A percentile compares a stretch with the other conserved stretches of the same genome.
phyloP scores from a whole-genome alignment of 225 moss, liverwort and hornwort genomes.

The Physcomitrium patens region DNA sequence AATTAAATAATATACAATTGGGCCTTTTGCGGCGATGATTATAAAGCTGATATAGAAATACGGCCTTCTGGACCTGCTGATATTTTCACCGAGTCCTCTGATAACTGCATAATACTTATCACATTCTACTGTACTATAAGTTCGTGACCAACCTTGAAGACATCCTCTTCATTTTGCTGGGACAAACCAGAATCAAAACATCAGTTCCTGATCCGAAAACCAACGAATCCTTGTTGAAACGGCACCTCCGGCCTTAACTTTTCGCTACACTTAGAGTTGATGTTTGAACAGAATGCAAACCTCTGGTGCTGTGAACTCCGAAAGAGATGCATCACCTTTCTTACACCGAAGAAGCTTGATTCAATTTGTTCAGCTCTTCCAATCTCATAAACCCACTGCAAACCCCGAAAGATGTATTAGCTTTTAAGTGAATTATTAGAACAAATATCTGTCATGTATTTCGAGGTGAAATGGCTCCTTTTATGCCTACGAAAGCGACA shows the following conservation, averaged over 20 bases:
- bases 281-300: conserved; percentile 37
- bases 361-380: conserved; percentile 82
- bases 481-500: too few relatives aligned
- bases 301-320: conserved; percentile 74
- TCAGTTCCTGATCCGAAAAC: neutral
- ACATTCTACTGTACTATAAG: conserved; percentile 77
- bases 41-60: conserved; percentile 48
- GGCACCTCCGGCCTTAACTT: too few relatives aligned
- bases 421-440: neutral
- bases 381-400: conserved; percentile 76
- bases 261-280: neutral
- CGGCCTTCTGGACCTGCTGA: conserved; percentile 73
- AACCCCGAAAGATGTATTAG: conserved; percentile 5
- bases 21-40: neutral
- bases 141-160: conserved; percentile 74
- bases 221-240: neutral
- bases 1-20: conserved; percentile 25
- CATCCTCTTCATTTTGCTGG: conserved; percentile 79
- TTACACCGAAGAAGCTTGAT: conserved; percentile 59
- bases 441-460: neutral
- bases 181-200: neutral
- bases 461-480: too few relatives aligned
- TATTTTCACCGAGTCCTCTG: conserved; percentile 92
- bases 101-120: conserved; percentile 86
- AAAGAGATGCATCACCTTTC: conserved; percentile 69